Base-by-base conservation (phyloP, 2,329 filamentous ascomycete genomes). In the Trichoderma sp. region DNA sequence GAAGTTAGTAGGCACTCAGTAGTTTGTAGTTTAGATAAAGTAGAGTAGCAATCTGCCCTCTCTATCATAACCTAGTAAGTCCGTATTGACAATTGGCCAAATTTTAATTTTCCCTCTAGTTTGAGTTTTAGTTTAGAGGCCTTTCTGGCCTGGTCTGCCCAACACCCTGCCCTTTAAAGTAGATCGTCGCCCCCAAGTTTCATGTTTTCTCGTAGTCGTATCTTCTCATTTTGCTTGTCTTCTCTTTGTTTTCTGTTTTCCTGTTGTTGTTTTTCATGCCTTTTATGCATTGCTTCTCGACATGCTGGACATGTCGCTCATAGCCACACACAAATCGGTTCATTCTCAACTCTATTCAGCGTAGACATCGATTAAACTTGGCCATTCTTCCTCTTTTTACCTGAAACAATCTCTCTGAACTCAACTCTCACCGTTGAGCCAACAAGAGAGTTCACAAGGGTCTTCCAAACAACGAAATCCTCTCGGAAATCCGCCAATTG, bases 371-470 rank as follows among this genome's bases (percentile, higher is more conserved):
- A 57, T 13, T 57, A 8, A 55, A 21, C 47, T n/a, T 43, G 16
- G 21, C 49, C 14, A 19, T 33, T 35, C 8, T n/a, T 4, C 56
- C 3, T 7, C 40, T 43, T 43, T 43, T 7, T 16, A 19, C 40
- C 19, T 19, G 40, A n/a, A 43, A n/a, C 16, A 43, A 21, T 14
- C 35, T 7, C 29, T 4, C 53, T 27, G 2, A 27, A 24, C 37
- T 13, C 40, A 43, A 43, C 5, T 35, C 3, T 35, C 19, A n/a
- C 52, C 63, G 29, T 63, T 52, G 43, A 16, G 49, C 47, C 4
- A 5, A 16, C 27, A 37, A 49, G 11, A 58, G 53, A 66, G 63
- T 66, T 43, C 24, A 66, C n/a, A 29, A 57, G 55, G 53, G 53
- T 43, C 40, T n/a, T 16, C 7, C 40, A n/a, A 43, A 7, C 10